Percentiles rank a stretch among this genome's conserved stretches.
phyloP scores from a whole-genome alignment of 305 asterid genomes.

The Coffea humblotiana region DNA sequence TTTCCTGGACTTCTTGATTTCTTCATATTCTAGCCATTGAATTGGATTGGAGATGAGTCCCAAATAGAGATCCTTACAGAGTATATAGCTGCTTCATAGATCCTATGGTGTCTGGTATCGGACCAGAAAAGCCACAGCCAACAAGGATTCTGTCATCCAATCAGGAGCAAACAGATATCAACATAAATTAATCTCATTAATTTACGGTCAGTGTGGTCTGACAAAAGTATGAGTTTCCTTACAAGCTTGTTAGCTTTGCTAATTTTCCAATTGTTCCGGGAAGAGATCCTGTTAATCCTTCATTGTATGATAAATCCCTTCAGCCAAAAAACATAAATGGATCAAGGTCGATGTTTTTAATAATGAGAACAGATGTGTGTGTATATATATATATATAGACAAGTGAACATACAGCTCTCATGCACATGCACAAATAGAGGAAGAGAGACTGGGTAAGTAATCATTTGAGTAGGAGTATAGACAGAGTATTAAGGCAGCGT shows the following conservation, averaged over 20 bases:
- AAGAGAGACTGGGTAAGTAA: not conserved
- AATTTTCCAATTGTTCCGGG: slow-evolving; percentile 64
- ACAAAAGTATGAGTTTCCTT: slow-evolving; percentile 15
- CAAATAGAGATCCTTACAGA: slow-evolving; percentile 52
- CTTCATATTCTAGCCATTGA: not conserved
- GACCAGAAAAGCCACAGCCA: slow-evolving; percentile 77
- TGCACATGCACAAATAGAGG: not conserved
- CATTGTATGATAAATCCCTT: slow-evolving; percentile 85
- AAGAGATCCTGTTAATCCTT: slow-evolving; percentile 63
- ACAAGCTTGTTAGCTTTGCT: slow-evolving; percentile 27
- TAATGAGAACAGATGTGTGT: not conserved
- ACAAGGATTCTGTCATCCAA: slow-evolving; percentile 55
- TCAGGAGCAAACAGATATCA: slow-evolving; percentile 10
- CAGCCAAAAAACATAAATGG: not conserved
- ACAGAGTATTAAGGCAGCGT: too few species aligned
- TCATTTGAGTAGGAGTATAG: not conserved
- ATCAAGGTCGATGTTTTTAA: not conserved
- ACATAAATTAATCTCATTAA: slow-evolving; percentile 10
- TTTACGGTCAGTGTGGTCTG: slow-evolving; percentile 47
- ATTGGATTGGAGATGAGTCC: slow-evolving; percentile 1
- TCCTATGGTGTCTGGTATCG: slow-evolving; percentile 70
- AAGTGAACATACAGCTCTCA: not conserved
- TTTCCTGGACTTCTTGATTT: not conserved
- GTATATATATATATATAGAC: too few species aligned
- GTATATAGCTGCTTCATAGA: slow-evolving; percentile 47